phyloP scores from a whole-genome alignment of 768 basidiomycete species.

The Coprinellus aureogranulatus region DNA sequence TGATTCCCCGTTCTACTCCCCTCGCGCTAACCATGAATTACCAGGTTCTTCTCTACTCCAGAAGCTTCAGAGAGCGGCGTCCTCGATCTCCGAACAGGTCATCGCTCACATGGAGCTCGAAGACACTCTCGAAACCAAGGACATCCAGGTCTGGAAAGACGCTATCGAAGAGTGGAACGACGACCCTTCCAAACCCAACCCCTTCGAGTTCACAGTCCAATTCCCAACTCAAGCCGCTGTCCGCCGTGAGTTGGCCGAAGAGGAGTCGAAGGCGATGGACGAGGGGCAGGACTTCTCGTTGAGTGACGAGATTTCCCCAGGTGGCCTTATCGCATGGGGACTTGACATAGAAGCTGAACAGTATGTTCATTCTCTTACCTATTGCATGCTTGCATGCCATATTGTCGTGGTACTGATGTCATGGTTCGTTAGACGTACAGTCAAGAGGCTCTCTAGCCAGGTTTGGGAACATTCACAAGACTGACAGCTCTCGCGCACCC shows the following conservation, averaged over 20 bases:
- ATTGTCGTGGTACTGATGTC: neutral
- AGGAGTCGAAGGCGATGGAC: neutral
- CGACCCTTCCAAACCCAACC: neutral
- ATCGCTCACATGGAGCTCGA: too few species aligned
- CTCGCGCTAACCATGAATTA: too few species aligned
- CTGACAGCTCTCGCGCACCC: constrained; percentile 11
- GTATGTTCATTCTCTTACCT: constrained; percentile 7
- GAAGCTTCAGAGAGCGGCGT: too few species aligned
- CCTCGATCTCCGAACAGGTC: too few species aligned
- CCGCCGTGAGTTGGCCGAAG: constrained; percentile 7
- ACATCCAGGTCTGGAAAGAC: too few species aligned
- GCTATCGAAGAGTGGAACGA: neutral
- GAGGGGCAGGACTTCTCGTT: neutral
- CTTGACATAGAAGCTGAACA: constrained; percentile 21
- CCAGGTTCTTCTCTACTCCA: too few species aligned
- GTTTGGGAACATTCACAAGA: constrained; percentile 16
- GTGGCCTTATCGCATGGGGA: constrained; percentile 13
- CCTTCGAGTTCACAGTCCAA: neutral
- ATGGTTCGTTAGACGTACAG: neutral
- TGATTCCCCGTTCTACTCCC: neutral
- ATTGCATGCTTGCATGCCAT: too few species aligned
- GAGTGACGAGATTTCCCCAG: constrained; percentile 9
- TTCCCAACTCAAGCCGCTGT: constrained; percentile 6
- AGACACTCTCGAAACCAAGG: too few species aligned
- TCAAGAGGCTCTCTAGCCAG: neutral